Evolutionary conservation across 208 protist genomes (phyloP).

Genomic region (Balamuthia mandrillaris): DNA sequence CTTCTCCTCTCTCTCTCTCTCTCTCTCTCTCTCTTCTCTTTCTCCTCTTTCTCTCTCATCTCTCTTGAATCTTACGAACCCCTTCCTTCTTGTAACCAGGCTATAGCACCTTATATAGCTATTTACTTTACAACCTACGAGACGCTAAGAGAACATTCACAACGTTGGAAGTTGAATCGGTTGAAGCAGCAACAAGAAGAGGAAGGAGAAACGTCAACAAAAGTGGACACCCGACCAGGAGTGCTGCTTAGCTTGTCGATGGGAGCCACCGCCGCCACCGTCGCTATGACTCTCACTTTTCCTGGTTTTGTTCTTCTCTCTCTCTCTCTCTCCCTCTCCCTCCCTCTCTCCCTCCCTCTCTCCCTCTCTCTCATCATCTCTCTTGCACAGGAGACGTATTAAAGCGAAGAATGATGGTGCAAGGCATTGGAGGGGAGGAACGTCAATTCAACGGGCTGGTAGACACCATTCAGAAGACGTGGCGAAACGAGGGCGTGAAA

Average conservation of each 20-base stretch:
- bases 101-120: neutral
- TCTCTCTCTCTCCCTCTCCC: neutral
- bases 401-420: neutral
- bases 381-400: neutral
- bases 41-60: neutral
- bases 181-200: neutral
- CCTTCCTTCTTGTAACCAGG: neutral
- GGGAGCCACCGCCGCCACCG: neutral
- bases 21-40: neutral
- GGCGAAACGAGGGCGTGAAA: neutral
- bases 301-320: neutral
- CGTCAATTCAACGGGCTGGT: conserved; percentile 5
- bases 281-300: neutral
- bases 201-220: neutral
- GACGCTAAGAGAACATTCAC: neutral
- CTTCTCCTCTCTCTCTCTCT: neutral
- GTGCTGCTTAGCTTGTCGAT: neutral
- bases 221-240: too few relatives aligned
- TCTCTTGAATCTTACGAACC: neutral
- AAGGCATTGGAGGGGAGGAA: neutral
- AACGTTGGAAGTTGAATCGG: neutral
- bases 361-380: neutral
- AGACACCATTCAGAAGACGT: neutral
- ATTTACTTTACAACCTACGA: conserved; percentile 26
- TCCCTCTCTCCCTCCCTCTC: neutral